Evolutionary conservation across 192 early-diverging fungal species (phyloP).

Genomic region (Geranomyces variabilis): DNA sequence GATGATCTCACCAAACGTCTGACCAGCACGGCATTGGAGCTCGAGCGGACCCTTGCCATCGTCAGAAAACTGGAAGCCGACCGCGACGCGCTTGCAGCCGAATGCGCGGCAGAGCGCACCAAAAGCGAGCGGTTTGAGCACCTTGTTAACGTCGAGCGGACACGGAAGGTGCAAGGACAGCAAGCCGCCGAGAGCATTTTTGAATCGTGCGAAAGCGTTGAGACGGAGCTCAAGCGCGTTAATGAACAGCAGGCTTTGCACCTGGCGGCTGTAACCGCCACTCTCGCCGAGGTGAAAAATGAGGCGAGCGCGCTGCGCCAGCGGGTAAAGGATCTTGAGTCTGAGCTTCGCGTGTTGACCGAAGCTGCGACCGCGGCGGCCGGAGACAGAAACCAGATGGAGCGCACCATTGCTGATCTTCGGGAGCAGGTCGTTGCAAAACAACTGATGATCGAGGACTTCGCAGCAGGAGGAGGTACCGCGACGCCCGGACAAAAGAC

Average conservation of each 20-base stretch:
- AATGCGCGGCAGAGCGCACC: slow-evolving; percentile 23
- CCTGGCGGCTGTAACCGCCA: slow-evolving; percentile 10
- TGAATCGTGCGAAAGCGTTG: slow-evolving; percentile 24
- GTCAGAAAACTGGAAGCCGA: slow-evolving; percentile 27
- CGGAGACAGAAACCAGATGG: background rate
- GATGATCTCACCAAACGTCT: slow-evolving; percentile 31
- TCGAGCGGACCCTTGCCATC: slow-evolving; percentile 9
- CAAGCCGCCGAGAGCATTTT: slow-evolving; percentile 28
- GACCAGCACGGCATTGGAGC: slow-evolving; percentile 5
- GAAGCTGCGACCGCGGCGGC: background rate
- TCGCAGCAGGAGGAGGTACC: background rate
- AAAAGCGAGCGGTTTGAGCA: slow-evolving; percentile 52
- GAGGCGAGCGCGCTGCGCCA: background rate
- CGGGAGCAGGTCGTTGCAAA: background rate
- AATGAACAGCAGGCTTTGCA: slow-evolving; percentile 32
- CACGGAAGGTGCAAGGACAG: slow-evolving; percentile 50
- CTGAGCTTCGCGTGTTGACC: too few species aligned
- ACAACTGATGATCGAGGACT: slow-evolving; percentile 11
- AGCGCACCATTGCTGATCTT: background rate
- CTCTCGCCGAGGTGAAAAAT: background rate
- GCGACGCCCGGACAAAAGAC: slow-evolving; percentile 6
- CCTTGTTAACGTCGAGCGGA: slow-evolving; percentile 48
- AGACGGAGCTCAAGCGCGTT: slow-evolving; percentile 17
- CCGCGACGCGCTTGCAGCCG: slow-evolving; percentile 11
- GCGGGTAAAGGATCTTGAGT: background rate